These are phyloP conservation scores for Wickerhamiella siamensis DNA, from an alignment of 805 yeast species.

Conservation along the genomic window DNA sequence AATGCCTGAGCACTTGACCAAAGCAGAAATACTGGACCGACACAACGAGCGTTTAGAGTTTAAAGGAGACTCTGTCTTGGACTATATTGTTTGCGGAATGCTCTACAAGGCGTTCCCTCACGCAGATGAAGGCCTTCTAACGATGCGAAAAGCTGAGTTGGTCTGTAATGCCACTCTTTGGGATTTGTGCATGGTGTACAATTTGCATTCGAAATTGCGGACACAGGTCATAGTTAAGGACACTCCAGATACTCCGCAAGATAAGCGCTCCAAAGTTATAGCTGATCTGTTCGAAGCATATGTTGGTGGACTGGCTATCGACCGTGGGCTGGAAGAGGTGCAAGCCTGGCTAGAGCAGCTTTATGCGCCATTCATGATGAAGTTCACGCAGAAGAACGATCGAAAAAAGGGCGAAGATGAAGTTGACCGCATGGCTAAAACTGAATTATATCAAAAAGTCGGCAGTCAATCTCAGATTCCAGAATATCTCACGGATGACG, in stretches of 20 bases:
- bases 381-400: constrained; percentile 20
- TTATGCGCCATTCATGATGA: constrained; percentile 20
- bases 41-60: constrained; percentile 86
- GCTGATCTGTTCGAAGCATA: constrained; percentile 95
- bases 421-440: constrained; percentile 54
- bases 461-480: constrained; percentile 63
- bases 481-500: constrained; percentile 35
- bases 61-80: constrained; percentile 75
- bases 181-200: constrained; percentile 56
- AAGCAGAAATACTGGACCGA: constrained; percentile 40
- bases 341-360: constrained; percentile 24
- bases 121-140: constrained; percentile 67
- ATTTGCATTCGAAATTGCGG: constrained; percentile 39
- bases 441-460: constrained; percentile 50
- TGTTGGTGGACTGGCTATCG: constrained; percentile 55
- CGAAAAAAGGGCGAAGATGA: constrained; percentile 23
- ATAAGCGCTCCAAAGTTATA: constrained; percentile 37
- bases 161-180: constrained; percentile 61
- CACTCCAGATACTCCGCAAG: constrained; percentile 4
- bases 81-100: constrained; percentile 54
- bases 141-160: constrained; percentile 52
- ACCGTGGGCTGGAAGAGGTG: constrained; percentile 19
- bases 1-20: constrained; percentile 39
- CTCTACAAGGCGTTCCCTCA: constrained; percentile 52
- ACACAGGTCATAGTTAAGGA: constrained; percentile 9